Evolutionary conservation across 1,284 basidiomycete genomes (phyloP), one percentile per base, ranked within the genome.

Genomic region (Entoloma clypeatum): DNA sequence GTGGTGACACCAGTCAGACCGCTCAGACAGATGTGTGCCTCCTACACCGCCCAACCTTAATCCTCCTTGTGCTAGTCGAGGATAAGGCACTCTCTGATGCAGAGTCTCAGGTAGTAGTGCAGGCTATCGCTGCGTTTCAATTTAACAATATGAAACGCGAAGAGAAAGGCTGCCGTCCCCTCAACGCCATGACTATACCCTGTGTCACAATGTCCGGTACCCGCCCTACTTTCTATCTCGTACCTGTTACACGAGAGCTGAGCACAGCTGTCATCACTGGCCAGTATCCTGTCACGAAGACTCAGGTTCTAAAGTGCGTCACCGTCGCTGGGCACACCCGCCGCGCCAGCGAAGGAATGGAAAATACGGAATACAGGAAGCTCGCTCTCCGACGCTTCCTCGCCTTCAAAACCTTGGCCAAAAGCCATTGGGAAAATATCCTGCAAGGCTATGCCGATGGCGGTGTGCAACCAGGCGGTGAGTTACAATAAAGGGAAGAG

Each of bases 121-220:
- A 53, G 27, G 62, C 62, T 23, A 64, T 65, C 14, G 57, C 63
- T n/a, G 57, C 59, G 13, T 64, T 61, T 44, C 54, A 60, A 41
- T 49, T 39, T 37, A 67, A 65, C 49, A 65, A 63, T 43, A 7
- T 8, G 28, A 55, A 53, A 23, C 52, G 59, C 22, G 38, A 34
- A 35, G 41, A 14, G 24, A 45, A 22, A 10, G 54, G 57, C 42
- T 44, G 50, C 21, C 25, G 39, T 14, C n/a, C 25, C 24, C 50
- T 59, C 5, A 35, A 39, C n/a, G 33, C 29, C 26, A 57, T 50
- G 51, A 50, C 37, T 16, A 52, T 61, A n/a, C 53, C 56, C 24
- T 45, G 50, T 35, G 61, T 64, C 44, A 57, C 51, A 23, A 58
- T 63, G 53, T 27, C 38, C 16, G 58, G 58, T 31, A 58, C 55